phyloP scores from a whole-genome alignment of 2,329 filamentous ascomycete genomes.

The Endoconidiophora laricicola region DNA sequence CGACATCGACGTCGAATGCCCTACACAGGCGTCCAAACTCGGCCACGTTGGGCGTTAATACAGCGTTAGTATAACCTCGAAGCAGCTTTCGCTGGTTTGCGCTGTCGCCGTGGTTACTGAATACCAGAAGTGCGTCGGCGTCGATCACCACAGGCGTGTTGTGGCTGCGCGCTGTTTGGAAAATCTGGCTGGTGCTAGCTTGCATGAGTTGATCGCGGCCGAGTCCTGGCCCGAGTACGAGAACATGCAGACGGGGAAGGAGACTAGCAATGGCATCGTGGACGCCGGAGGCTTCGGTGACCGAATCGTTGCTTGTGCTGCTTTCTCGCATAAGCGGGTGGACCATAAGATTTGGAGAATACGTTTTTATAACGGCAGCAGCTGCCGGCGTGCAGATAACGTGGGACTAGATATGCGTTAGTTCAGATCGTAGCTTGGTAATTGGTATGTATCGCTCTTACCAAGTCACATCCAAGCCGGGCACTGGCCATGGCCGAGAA shows the following conservation, averaged over 20 bases:
- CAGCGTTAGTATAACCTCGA: conserved; percentile 63
- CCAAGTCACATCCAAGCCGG: conserved; percentile 77
- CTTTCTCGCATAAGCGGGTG: conserved; percentile 86
- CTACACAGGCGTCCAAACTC: conserved; percentile 49
- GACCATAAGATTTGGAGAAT: conserved; percentile 96
- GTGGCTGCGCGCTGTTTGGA: conserved; percentile 57
- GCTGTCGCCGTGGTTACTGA: conserved; percentile 51
- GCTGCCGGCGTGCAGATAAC: conserved; percentile 90
- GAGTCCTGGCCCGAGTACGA: conserved; percentile 84
- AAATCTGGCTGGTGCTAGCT: conserved; percentile 62
- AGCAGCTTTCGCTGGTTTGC: conserved; percentile 32
- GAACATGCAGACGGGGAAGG: conserved; percentile 73
- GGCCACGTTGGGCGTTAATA: conserved; percentile 87
- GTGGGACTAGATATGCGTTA: conserved; percentile 44
- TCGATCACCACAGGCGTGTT: conserved; percentile 74
- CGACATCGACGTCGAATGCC: conserved; percentile 50
- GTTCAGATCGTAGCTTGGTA: neutral
- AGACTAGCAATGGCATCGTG: conserved; percentile 54
- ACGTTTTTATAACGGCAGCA: conserved; percentile 82
- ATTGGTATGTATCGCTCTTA: conserved; percentile 24
- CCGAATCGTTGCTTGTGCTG: conserved; percentile 19
- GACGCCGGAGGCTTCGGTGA: conserved; percentile 31
- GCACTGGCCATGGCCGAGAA: conserved; percentile 97
- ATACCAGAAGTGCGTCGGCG: conserved; percentile 70
- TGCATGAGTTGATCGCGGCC: conserved; percentile 85